phyloP scores from a whole-genome alignment of 352 stramenopile species.

The Pythium phragmitis region DNA sequence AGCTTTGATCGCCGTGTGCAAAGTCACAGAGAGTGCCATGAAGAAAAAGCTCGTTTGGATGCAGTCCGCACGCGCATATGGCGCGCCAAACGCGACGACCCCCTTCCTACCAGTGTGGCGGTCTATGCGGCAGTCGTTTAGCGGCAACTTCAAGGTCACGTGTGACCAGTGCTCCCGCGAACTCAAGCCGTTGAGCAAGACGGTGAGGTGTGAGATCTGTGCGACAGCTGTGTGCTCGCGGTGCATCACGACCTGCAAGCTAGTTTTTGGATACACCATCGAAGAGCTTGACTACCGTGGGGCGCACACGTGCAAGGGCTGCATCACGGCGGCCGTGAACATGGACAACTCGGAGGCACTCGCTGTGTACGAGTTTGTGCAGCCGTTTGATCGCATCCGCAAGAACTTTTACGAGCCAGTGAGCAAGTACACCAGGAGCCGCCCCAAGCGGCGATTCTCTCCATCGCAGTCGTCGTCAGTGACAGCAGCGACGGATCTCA shows the following conservation, averaged over 20 bases:
- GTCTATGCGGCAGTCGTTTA: constrained; percentile 6
- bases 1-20: constrained; percentile 26
- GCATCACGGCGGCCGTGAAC: constrained; percentile 6
- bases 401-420: background rate
- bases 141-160: background rate
- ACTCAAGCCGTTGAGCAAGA: background rate
- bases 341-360: constrained; percentile 5
- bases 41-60: constrained; percentile 32
- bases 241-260: constrained; percentile 15
- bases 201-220: constrained; percentile 10
- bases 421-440: too few relatives aligned
- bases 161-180: constrained; percentile 9
- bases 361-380: constrained; percentile 20
- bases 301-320: constrained; percentile 7
- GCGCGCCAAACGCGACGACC: constrained; percentile 5
- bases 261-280: constrained; percentile 4
- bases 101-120: background rate
- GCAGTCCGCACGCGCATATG: constrained; percentile 12
- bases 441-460: background rate
- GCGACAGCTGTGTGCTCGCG: background rate
- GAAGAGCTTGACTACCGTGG: constrained; percentile 1
- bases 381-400: constrained; percentile 11
- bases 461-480: background rate
- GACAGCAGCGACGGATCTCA: background rate
- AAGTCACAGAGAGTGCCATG: constrained; percentile 26